These are phyloP conservation scores for Nicotiana attenuata DNA, from an alignment of 257 asterid species.

Conservation along the genomic window DNA sequence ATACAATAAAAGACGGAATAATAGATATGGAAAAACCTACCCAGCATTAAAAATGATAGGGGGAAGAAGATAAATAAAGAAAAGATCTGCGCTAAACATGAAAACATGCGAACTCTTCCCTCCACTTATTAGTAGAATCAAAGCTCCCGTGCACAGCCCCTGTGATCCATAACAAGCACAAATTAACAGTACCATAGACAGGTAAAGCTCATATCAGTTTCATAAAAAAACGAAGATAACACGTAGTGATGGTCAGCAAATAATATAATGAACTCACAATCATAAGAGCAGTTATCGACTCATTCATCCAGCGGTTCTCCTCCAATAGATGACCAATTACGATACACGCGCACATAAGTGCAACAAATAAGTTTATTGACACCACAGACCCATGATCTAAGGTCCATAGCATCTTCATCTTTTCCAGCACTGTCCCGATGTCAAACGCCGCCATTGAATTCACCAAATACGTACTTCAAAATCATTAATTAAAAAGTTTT, in stretches of 20 bases:
- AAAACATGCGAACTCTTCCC: constrained; percentile 82
- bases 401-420: constrained; percentile 24
- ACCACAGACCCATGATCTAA: constrained; percentile 72
- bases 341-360: constrained; percentile 76
- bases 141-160: constrained; percentile 82
- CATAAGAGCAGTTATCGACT: constrained; percentile 84
- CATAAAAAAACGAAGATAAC: not conserved
- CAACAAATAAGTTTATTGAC: constrained; percentile 62
- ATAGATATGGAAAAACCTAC: constrained; percentile 28
- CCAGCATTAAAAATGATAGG: constrained; percentile 97
- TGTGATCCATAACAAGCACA: constrained; percentile 20
- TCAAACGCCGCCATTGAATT: constrained; percentile 28
- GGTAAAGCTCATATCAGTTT: not conserved
- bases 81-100: constrained; percentile 88
- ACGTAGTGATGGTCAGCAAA: not conserved
- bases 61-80: constrained; percentile 94
- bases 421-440: constrained; percentile 30
- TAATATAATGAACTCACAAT: constrained; percentile 27
- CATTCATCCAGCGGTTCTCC: constrained; percentile 95
- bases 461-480: not conserved
- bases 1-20: too few species aligned
- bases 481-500: not conserved
- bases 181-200: not conserved
- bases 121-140: constrained; percentile 62
- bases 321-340: constrained; percentile 91